A percentile compares a stretch with the other conserved stretches of the same genome.
phyloP scores from a whole-genome alignment of 2,329 filamentous ascomycete genomes.

The Sporothrix luriei region DNA sequence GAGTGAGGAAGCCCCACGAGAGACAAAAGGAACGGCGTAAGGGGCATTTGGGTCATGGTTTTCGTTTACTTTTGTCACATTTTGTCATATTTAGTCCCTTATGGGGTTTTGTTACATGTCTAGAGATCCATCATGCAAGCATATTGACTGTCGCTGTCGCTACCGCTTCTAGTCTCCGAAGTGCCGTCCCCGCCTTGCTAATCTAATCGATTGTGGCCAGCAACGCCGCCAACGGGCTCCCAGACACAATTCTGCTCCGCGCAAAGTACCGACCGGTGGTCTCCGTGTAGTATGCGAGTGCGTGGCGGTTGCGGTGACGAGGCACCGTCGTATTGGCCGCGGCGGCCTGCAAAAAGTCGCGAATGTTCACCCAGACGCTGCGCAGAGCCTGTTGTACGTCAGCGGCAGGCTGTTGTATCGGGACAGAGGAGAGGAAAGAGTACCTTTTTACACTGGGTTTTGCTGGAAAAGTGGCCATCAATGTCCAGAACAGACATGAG shows the following conservation, averaged over 20 bases:
- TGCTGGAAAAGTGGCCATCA: constrained; percentile 45
- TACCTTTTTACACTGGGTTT: constrained; percentile 52
- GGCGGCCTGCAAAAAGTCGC: constrained; percentile 50
- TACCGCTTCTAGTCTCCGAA: not conserved
- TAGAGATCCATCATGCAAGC: constrained; percentile 1
- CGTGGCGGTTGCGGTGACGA: constrained; percentile 42
- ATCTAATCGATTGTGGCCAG: constrained; percentile 42
- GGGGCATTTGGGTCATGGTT: not conserved
- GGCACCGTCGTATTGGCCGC: constrained; percentile 36
- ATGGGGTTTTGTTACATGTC: constrained; percentile 4
- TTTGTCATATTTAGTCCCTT: not conserved
- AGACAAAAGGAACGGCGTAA: constrained; percentile 12
- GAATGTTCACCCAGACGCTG: constrained; percentile 53
- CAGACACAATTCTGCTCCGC: constrained; percentile 47
- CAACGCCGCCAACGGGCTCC: constrained; percentile 47
- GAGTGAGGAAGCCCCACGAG: not conserved
- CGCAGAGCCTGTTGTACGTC: constrained; percentile 45
- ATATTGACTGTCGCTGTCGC: not conserved
- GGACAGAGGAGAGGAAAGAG: constrained; percentile 22
- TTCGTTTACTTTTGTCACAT: not conserved
- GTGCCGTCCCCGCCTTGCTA: not conserved
- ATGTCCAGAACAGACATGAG: constrained; percentile 52
- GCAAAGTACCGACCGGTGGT: constrained; percentile 49
- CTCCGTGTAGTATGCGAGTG: constrained; percentile 46
- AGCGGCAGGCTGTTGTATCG: not conserved